Conservation (phyloP, 2,329 filamentous ascomycete genomes). For the Fusarium guadeloupense region DNA sequence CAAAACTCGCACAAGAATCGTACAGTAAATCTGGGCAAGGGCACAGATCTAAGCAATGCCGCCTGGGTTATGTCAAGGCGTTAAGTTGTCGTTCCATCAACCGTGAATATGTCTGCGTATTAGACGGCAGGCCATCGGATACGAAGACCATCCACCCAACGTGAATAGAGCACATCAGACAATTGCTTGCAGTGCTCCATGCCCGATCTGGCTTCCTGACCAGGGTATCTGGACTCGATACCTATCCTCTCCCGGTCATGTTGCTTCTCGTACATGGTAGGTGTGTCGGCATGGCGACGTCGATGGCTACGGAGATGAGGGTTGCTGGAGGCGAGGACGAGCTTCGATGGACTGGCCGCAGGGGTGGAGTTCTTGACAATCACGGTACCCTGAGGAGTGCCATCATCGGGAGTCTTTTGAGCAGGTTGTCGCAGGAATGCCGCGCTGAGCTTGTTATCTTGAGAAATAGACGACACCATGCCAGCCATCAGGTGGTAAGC, state of each 20-base stretch:
- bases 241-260: slow-evolving; percentile 58
- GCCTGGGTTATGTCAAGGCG: neutral
- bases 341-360: slow-evolving; percentile 65
- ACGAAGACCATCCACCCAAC: slow-evolving; percentile 87
- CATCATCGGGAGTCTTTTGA: slow-evolving; percentile 54
- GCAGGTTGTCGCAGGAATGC: slow-evolving; percentile 56
- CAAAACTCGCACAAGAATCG: slow-evolving; percentile 16
- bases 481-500: slow-evolving; percentile 84
- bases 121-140: slow-evolving; percentile 68
- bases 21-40: slow-evolving; percentile 9
- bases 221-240: slow-evolving; percentile 64
- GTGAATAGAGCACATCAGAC: slow-evolving; percentile 87
- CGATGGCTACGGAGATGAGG: slow-evolving; percentile 84
- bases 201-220: slow-evolving; percentile 67
- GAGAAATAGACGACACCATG: slow-evolving; percentile 77
- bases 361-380: slow-evolving; percentile 63
- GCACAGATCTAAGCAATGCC: neutral
- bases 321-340: slow-evolving; percentile 83
- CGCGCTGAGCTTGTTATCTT: slow-evolving; percentile 71
- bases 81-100: neutral
- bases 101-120: neutral
- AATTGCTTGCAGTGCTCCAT: slow-evolving; percentile 94
- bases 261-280: slow-evolving; percentile 55
- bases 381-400: slow-evolving; percentile 64
- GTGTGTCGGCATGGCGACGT: slow-evolving; percentile 65